Evolutionary conservation across 129 eudicot genomes (phyloP).

Genomic region (Apium graveolens): DNA sequence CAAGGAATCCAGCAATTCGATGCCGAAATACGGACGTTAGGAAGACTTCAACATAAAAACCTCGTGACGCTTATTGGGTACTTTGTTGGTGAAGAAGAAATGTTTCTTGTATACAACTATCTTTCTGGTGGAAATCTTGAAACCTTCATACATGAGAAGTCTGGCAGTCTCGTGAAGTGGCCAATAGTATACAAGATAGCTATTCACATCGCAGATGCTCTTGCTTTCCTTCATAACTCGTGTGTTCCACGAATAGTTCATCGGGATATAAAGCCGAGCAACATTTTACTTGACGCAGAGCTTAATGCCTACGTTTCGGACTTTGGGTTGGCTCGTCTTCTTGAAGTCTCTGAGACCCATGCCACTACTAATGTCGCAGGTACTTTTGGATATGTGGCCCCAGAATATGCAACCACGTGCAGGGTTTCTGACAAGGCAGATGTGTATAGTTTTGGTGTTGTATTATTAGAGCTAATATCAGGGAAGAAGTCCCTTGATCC

Average conservation of each 20-base stretch:
- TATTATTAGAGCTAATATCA: slow-evolving; percentile 46
- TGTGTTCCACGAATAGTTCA: slow-evolving; percentile 50
- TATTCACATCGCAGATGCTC: slow-evolving; percentile 38
- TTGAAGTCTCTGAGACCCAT: slow-evolving; percentile 53
- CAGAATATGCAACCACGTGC: slow-evolving; percentile 50
- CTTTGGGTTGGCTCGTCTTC: slow-evolving; percentile 51
- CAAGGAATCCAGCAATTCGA: slow-evolving; percentile 33
- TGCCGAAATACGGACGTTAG: slow-evolving; percentile 32
- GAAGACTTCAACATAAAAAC: slow-evolving; percentile 29
- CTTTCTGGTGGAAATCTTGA: slow-evolving; percentile 35
- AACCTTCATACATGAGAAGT: slow-evolving; percentile 26
- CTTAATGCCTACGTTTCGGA: slow-evolving; percentile 52
- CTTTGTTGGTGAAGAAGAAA: slow-evolving; percentile 28
- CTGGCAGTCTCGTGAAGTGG: slow-evolving; percentile 18
- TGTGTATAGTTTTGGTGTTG: slow-evolving; percentile 53
- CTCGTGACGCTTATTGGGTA: slow-evolving; percentile 34
- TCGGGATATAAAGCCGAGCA: slow-evolving; percentile 59
- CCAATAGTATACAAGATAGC: slow-evolving; percentile 38
- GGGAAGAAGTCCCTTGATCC: slow-evolving; percentile 49
- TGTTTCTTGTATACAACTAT: slow-evolving; percentile 33
- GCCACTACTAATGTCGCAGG: slow-evolving; percentile 61
- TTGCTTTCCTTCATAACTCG: slow-evolving; percentile 42
- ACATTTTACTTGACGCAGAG: slow-evolving; percentile 48
- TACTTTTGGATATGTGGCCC: slow-evolving; percentile 61
- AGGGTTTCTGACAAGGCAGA: slow-evolving; percentile 57